phyloP scores from a whole-genome alignment of 179 eudicot genomes.

The Pouteria campechiana region DNA sequence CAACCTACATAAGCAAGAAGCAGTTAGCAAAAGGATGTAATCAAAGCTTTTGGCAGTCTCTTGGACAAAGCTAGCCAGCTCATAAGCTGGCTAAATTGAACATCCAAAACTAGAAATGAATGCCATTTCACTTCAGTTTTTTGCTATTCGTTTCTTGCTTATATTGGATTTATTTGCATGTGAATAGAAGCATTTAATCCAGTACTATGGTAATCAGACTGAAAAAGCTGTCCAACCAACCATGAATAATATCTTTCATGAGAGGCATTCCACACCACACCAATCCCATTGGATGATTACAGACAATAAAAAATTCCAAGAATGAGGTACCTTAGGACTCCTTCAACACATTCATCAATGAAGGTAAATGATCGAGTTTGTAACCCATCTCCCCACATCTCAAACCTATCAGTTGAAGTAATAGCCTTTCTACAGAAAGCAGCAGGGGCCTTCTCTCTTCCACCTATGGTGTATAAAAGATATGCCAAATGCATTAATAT shows the following conservation, averaged over 20 bases:
- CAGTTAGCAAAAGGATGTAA: background rate
- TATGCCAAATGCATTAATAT: background rate
- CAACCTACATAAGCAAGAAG: constrained; percentile 29
- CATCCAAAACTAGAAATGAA: too few relatives aligned
- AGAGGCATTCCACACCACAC: constrained; percentile 98
- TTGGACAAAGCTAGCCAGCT: background rate
- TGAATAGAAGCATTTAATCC: too few relatives aligned
- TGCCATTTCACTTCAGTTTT: too few relatives aligned
- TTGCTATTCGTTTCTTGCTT: too few relatives aligned
- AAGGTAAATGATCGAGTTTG: constrained; percentile 98
- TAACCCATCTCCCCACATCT: constrained; percentile 99
- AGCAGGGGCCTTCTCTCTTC: constrained; percentile 98
- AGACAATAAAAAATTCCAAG: too few relatives aligned
- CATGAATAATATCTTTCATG: too few relatives aligned
- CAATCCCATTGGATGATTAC: too few relatives aligned
- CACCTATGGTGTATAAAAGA: constrained; percentile 35
- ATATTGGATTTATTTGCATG: too few relatives aligned
- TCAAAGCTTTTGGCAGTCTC: background rate
- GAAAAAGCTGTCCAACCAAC: too few relatives aligned
- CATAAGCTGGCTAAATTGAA: too few relatives aligned
- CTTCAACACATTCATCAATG: constrained; percentile 98
- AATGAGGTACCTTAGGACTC: constrained; percentile 65
- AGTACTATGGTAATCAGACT: too few relatives aligned
- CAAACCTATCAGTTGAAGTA: constrained; percentile 80
- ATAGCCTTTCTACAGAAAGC: constrained; percentile 89